Base-by-base conservation (phyloP, 148 eudicot genomes). In the Linanthus parryae region DNA sequence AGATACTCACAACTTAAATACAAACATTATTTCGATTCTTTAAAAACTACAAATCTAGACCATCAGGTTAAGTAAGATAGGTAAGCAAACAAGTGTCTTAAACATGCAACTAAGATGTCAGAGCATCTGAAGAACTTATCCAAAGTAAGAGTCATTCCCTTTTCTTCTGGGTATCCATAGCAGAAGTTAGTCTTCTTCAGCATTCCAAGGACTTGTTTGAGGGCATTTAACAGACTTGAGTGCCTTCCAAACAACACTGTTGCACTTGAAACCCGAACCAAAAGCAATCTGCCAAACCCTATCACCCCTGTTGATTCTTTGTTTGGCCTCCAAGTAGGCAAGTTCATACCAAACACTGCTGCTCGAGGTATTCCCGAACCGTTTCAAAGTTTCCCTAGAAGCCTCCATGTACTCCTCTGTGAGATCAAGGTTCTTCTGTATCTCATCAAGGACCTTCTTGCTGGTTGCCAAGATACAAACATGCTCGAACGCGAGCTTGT, bases 321-420 rank as follows among this genome's bases (percentile, higher is more conserved):
- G 27, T 3, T 73, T 66, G 9, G 77, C 79, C 54, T 87, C 95
- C 45, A 87, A 57, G 53, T 73, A 80, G 15, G 84, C 88, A 53
- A 87, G 42, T 53, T 87, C 91, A 69, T 87, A 87, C 95, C 95
- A 83, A 40, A 87, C 73, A 59, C 95, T 87, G 44, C 95, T 87
- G 48, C 91, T 75, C 15, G 95, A 87, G 3, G 95, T 87, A 58
- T 87, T 82, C 8, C 95, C 91, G 54, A 83, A 87, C 44, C 84
- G 68, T 64, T 87, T 77, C 25, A 87, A 67, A 7, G 95, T 87
- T 52, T 41, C 71, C 71, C 73, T 70, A 7, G 95, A 86, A 19
- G 87, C 80, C 52, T 86, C 90, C 86, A 86, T 83, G 49, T 78
- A 67, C 15, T 80, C 88, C 46, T 73, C 77, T 0, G 82, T 66